These are phyloP conservation scores for Astrothelium macrocarpum DNA, from an alignment of 495 filamentous ascomycete genomes.

Conservation along the genomic window DNA sequence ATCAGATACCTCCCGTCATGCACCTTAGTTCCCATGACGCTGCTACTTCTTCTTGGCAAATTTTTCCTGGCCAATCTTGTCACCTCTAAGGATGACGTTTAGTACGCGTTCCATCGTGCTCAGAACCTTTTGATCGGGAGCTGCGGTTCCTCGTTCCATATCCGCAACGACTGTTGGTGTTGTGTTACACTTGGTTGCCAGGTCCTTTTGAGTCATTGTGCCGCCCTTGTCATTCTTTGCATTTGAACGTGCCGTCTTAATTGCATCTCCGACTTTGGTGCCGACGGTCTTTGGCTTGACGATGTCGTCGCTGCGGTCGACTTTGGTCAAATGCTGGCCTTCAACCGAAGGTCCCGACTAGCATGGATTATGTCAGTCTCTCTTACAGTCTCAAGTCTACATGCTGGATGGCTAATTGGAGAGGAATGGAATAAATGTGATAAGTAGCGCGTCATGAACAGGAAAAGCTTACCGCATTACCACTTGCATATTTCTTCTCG, in stretches of 20 bases:
- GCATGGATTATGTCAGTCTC: neutral
- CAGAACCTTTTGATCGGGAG: conserved; percentile 79
- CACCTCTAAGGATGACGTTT: conserved; percentile 73
- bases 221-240: conserved; percentile 41
- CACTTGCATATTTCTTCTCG: conserved; percentile 82
- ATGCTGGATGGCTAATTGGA: conserved; percentile 12
- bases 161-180: conserved; percentile 69
- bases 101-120: conserved; percentile 71
- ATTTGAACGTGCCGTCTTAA: conserved; percentile 59
- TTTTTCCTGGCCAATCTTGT: conserved; percentile 65
- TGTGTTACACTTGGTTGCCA: conserved; percentile 89
- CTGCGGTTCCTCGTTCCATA: conserved; percentile 72
- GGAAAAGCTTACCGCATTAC: conserved; percentile 60
- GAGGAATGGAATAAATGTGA: neutral
- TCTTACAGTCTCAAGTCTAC: conserved; percentile 5
- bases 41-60: conserved; percentile 63
- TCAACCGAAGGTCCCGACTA: conserved; percentile 40
- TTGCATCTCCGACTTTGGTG: conserved; percentile 66
- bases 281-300: conserved; percentile 91
- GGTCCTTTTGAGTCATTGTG: conserved; percentile 95
- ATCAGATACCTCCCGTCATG: neutral
- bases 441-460: neutral
- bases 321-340: conserved; percentile 94
- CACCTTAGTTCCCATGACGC: too few species aligned
- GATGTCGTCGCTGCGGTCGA: conserved; percentile 96